A percentile compares a stretch with the other conserved stretches of the same genome.
phyloP scores from a whole-genome alignment of 176 grass and related monocot genomes.

The Echinochloa phyllopogon region DNA sequence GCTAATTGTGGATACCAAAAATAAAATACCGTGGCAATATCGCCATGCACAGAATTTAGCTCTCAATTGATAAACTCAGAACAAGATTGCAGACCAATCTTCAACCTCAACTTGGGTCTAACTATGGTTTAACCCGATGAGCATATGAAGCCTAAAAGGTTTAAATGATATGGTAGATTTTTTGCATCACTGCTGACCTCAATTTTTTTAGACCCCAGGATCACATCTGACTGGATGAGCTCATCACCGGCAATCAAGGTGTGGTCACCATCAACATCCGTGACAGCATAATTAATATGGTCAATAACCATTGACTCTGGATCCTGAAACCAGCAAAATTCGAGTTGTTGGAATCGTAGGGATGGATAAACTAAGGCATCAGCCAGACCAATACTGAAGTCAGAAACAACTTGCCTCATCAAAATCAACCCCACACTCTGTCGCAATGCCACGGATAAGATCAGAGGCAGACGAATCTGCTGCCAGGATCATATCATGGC shows the following conservation, averaged over 20 bases:
- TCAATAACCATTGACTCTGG: constrained; percentile 81
- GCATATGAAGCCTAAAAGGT: constrained; percentile 3
- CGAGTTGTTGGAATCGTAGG: neutral
- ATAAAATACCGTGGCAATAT: neutral
- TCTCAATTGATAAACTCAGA: neutral
- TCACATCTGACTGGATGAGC: constrained; percentile 82
- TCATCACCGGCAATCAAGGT: constrained; percentile 80
- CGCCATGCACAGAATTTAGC: neutral
- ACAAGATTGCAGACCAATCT: neutral
- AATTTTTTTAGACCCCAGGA: constrained; percentile 77
- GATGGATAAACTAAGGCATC: neutral
- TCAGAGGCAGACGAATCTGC: constrained; percentile 86
- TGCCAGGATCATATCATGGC: constrained; percentile 89
- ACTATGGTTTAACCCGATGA: constrained; percentile 11
- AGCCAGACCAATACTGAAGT: neutral
- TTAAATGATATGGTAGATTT: neutral
- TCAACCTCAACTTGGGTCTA: neutral
- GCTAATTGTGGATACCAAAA: constrained; percentile 3
- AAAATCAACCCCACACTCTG: constrained; percentile 91
- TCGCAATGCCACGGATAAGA: constrained; percentile 91
- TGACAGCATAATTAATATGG: constrained; percentile 83
- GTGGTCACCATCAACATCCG: constrained; percentile 79
- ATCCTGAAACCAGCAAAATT: constrained; percentile 58
- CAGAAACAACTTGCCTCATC: constrained; percentile 75
- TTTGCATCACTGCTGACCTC: constrained; percentile 52